A percentile compares a stretch with the other conserved stretches of the same genome.
Conservation (phyloP, 2,329 filamentous ascomycete species). For the Exophiala lecanii-corni region DNA sequence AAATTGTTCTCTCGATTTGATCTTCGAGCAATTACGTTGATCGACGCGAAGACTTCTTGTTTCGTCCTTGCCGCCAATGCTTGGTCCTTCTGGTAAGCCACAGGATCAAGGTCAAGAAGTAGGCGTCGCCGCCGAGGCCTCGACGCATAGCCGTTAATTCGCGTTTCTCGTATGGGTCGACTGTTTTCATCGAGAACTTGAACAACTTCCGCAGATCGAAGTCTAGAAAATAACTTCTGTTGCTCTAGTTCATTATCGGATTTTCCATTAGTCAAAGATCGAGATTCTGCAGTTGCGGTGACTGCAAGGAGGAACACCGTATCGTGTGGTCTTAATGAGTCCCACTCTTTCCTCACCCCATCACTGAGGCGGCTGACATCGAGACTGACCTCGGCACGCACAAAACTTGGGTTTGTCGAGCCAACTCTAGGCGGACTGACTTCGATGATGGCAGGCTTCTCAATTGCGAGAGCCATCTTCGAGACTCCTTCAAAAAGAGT, state of each 20-base stretch:
- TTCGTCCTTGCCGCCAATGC: slow-evolving; percentile 62
- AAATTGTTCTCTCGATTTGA: slow-evolving; percentile 94
- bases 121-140: slow-evolving; percentile 63
- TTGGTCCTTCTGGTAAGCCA: slow-evolving; percentile 71
- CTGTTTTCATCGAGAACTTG: slow-evolving; percentile 84
- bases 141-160: slow-evolving; percentile 58
- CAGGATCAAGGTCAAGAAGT: slow-evolving; percentile 74
- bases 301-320: slow-evolving; percentile 82
- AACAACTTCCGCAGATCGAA: slow-evolving; percentile 80
- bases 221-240: slow-evolving; percentile 40
- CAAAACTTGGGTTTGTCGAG: slow-evolving; percentile 72
- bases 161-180: slow-evolving; percentile 62
- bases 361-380: slow-evolving; percentile 77
- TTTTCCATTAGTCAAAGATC: slow-evolving; percentile 51
- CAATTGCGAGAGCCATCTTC: slow-evolving; percentile 84
- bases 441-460: slow-evolving; percentile 81
- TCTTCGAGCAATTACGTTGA: slow-evolving; percentile 82
- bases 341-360: slow-evolving; percentile 79
- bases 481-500: slow-evolving; percentile 75
- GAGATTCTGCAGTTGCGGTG: slow-evolving; percentile 48
- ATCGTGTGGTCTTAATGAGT: slow-evolving; percentile 78
- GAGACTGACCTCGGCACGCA: slow-evolving; percentile 79
- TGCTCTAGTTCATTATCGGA: slow-evolving; percentile 61
- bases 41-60: slow-evolving; percentile 70
- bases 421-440: slow-evolving; percentile 79